Evolutionary conservation across 768 basidiomycete species (phyloP).

Genomic region (Boletus rufocinnamomeus): DNA sequence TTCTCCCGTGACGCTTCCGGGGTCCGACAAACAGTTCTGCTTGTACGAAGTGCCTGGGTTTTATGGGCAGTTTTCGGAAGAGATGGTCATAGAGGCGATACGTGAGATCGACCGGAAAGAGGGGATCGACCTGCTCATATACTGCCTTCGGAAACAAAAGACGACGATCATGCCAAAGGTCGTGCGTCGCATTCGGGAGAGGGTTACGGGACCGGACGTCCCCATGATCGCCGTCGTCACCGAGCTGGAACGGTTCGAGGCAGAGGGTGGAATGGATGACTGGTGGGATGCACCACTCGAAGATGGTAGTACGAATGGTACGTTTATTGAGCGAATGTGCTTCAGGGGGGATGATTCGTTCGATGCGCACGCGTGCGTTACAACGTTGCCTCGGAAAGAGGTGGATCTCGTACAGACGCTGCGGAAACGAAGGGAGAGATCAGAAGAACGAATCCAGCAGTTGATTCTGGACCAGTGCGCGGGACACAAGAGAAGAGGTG

Average conservation of each 20-base stretch:
- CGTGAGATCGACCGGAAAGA: conserved; percentile 13
- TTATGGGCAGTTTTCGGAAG: conserved; percentile 7
- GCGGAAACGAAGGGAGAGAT: conserved; percentile 22
- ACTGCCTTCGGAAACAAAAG: conserved; percentile 27
- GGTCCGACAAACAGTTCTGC: conserved; percentile 4
- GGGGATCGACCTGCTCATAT: conserved; percentile 28
- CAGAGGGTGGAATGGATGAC: conserved; percentile 26
- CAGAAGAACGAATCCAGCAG: conserved; percentile 15
- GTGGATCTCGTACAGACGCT: conserved; percentile 15
- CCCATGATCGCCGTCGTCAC: conserved; percentile 32
- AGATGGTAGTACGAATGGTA: conserved; percentile 29
- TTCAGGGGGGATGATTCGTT: conserved; percentile 29
- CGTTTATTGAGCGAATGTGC: conserved; percentile 25
- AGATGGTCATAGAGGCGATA: conserved; percentile 18
- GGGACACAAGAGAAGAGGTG: conserved; percentile 15
- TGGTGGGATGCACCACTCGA: conserved; percentile 31
- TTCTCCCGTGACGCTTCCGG: neutral
- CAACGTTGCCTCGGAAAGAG: conserved; percentile 28
- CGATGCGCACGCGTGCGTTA: conserved; percentile 41
- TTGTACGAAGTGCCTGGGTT: conserved; percentile 31
- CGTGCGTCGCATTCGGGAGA: conserved; percentile 9
- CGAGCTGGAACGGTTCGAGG: conserved; percentile 25
- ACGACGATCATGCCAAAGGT: conserved; percentile 15
- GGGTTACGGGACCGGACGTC: neutral
- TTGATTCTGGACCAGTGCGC: conserved; percentile 21